Conservation (phyloP, 768 basidiomycete genomes). For the Kwoniella sp. region DNA sequence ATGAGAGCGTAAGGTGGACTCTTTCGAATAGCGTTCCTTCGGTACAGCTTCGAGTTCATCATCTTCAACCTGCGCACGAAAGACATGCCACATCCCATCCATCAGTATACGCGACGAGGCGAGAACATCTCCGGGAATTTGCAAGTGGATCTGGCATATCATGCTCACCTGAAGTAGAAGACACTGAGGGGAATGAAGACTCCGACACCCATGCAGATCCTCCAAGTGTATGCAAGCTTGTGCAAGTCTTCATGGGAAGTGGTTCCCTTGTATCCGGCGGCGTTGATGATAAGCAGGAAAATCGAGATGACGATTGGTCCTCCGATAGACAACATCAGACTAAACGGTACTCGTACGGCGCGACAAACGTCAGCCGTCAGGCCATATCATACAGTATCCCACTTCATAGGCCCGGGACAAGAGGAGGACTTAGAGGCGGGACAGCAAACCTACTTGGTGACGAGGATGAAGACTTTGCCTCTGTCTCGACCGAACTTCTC, state of each 20-base stretch:
- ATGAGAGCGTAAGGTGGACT: slow-evolving; percentile 61
- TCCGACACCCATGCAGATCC: slow-evolving; percentile 62
- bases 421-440: too few relatives aligned
- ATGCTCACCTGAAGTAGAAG: slow-evolving; percentile 59
- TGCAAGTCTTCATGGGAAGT: slow-evolving; percentile 25
- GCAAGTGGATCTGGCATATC: too few relatives aligned
- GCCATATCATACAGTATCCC: too few relatives aligned
- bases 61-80: slow-evolving; percentile 65
- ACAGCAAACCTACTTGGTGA: slow-evolving; percentile 66
- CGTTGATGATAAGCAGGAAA: slow-evolving; percentile 70
- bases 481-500: slow-evolving; percentile 66
- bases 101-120: neutral
- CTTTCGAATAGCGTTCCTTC: slow-evolving; percentile 67
- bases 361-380: too few relatives aligned
- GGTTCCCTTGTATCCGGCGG: slow-evolving; percentile 34
- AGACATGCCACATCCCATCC: neutral
- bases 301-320: slow-evolving; percentile 69
- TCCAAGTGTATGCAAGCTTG: slow-evolving; percentile 36
- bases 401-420: too few relatives aligned
- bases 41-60: slow-evolving; percentile 68
- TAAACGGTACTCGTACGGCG: too few relatives aligned
- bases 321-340: slow-evolving; percentile 61
- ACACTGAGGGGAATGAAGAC: slow-evolving; percentile 68
- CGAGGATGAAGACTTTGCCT: slow-evolving; percentile 74
- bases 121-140: too few relatives aligned